Evolutionary conservation across 306 rosid species (phyloP), one percentile per base, ranked within the genome.

Genomic region (Pueraria montana): DNA sequence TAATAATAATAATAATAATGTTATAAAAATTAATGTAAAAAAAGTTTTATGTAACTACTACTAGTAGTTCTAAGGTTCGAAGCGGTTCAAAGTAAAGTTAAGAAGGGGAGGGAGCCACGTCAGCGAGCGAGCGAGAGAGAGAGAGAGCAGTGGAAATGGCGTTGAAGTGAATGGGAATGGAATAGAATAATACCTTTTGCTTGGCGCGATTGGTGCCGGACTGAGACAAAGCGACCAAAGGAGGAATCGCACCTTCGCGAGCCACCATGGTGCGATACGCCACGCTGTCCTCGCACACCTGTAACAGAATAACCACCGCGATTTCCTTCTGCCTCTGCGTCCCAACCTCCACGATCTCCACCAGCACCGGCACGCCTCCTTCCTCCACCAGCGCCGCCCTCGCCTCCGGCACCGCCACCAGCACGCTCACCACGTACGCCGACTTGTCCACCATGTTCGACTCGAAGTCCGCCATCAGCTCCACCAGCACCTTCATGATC

Each of bases 221-320:
- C 82, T 94, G 97, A 0, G 99, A 87, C 88, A 96, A 66, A 58
- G 99, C 94, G 9, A 96, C 92, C 69, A 96, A 86, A 27, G 99
- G 99, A 42, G 98, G 99, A 86, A 96, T 92, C 72, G 99, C 98
- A 66, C 99, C 96, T 89, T 96, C 99, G 61, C 97, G 98, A 23
- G 92, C 95, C 80, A 96, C 99, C 98, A 90, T 80, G 11, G 88
- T 78, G 27, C 98, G 95, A 83, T 88, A 89, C 3, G 70, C 38
- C 64, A 69, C 86, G 73, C 81, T 94, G 2, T 96, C 92, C 70
- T 96, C 98, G 58, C 98, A 96, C 20, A 94, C 56, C 94, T 92
- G 97, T 16, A 94, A 78, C 32, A 96, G 59, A 14, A 92, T 88
- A 45, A 88, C 93, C 67, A 86, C 97, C 20, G 97, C 91, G 8